Conservation (phyloP, 2,329 filamentous ascomycete species). For the Basipetospora chlamydospora region DNA sequence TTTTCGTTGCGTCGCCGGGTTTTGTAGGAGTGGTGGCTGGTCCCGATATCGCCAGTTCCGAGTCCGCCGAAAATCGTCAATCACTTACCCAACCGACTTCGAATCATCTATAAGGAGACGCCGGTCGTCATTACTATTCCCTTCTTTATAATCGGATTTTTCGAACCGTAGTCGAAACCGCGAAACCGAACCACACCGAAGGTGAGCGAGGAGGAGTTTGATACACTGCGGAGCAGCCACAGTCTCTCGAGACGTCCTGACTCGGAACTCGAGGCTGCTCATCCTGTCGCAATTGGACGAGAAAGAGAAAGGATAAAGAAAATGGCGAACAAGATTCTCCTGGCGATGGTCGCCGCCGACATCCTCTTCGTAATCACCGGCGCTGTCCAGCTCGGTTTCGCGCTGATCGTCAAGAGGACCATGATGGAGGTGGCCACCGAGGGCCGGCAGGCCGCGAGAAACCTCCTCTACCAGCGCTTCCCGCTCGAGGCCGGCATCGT, state of each 20-base stretch:
- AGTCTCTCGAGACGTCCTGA: background rate
- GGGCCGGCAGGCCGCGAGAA: slow-evolving; percentile 33
- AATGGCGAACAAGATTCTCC: slow-evolving; percentile 42
- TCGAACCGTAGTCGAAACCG: too few species aligned
- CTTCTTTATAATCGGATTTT: too few species aligned
- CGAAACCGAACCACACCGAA: too few species aligned
- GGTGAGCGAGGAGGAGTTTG: too few species aligned
- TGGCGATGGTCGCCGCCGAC: slow-evolving; percentile 32
- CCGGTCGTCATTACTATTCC: background rate
- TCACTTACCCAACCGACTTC: background rate
- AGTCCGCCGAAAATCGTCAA: background rate
- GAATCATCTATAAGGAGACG: background rate
- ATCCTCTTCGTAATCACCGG: slow-evolving; percentile 38
- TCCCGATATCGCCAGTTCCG: background rate
- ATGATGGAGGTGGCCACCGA: slow-evolving; percentile 26
- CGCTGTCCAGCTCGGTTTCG: slow-evolving; percentile 39
- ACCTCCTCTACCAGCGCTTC: slow-evolving; percentile 37
- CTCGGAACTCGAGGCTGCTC: background rate
- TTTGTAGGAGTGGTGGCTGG: background rate
- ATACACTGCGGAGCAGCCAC: slow-evolving; percentile 1
- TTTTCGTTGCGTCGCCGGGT: background rate
- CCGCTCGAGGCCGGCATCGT: slow-evolving; percentile 48
- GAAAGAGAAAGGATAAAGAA: background rate
- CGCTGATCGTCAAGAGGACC: slow-evolving; percentile 33
- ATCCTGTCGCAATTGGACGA: too few species aligned